A percentile compares a stretch with the other conserved stretches of the same genome.
These are phyloP conservation scores for Phytophthora pistaciae DNA, from an alignment of 352 stramenopile genomes.

Conservation along the genomic window DNA sequence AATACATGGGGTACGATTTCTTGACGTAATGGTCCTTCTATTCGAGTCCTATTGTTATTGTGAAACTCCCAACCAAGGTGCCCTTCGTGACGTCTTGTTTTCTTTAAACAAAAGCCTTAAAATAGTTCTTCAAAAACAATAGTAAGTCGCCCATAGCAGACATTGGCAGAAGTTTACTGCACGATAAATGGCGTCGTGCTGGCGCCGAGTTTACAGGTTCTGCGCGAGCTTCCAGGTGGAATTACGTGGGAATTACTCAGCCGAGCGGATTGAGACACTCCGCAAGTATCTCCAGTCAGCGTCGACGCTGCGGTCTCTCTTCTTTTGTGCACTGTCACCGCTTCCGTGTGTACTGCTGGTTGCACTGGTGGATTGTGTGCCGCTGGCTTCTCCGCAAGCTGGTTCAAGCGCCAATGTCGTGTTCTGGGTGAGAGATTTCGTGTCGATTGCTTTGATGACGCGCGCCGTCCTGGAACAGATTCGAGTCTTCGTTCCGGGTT, in stretches of 20 bases:
- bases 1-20: too few species aligned
- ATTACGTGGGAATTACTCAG: neutral
- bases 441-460: neutral
- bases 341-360: neutral
- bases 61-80: too few species aligned
- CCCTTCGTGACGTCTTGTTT: too few species aligned
- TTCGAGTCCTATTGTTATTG: too few species aligned
- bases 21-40: too few species aligned
- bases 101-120: too few species aligned
- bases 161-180: too few species aligned
- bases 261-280: neutral
- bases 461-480: neutral
- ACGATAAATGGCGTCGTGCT: too few species aligned
- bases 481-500: neutral
- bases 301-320: neutral
- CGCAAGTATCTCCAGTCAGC: neutral
- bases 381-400: neutral
- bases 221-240: neutral
- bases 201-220: neutral
- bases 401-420: neutral
- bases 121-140: too few species aligned
- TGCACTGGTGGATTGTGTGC: neutral
- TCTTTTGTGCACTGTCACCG: neutral
- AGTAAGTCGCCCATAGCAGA: too few species aligned
- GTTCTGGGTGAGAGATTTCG: neutral